Evolutionary conservation across 768 basidiomycete species (phyloP).

Genomic region (Sutorius australiensis): DNA sequence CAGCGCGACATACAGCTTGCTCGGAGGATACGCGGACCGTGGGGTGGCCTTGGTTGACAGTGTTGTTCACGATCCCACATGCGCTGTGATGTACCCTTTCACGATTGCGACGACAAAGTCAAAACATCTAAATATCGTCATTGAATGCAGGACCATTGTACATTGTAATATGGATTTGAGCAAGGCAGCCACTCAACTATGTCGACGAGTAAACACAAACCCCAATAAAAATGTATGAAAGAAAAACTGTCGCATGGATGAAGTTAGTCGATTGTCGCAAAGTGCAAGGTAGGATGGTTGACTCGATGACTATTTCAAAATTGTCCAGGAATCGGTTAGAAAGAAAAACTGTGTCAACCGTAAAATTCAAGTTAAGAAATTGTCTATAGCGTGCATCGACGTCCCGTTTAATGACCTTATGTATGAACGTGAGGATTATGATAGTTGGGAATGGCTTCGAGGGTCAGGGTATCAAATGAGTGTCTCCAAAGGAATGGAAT

Average conservation of each 20-base stretch:
- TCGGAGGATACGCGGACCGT: slow-evolving; percentile 88
- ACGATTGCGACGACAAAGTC: neutral
- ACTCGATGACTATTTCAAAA: slow-evolving; percentile 9
- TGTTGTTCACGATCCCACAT: neutral
- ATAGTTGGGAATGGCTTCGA: slow-evolving; percentile 14
- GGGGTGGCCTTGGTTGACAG: slow-evolving; percentile 64
- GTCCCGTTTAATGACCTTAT: slow-evolving; percentile 8
- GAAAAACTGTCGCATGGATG: slow-evolving; percentile 8
- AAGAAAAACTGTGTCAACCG: slow-evolving; percentile 2
- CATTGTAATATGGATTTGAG: slow-evolving; percentile 25
- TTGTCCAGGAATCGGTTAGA: slow-evolving; percentile 16
- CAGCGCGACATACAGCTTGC: slow-evolving; percentile 96
- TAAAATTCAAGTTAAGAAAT: slow-evolving; percentile 21
- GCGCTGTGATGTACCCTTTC: neutral
- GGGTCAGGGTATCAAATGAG: slow-evolving; percentile 28
- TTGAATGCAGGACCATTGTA: slow-evolving; percentile 15
- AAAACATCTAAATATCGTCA: neutral
- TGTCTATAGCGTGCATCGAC: slow-evolving; percentile 22
- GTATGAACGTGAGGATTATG: slow-evolving; percentile 17
- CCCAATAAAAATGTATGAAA: slow-evolving; percentile 9
- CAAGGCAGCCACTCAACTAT: slow-evolving; percentile 4
- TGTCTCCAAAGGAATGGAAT: slow-evolving; percentile 20
- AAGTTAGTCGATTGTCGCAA: slow-evolving; percentile 14
- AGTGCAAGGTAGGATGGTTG: slow-evolving; percentile 7
- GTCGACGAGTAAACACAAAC: slow-evolving; percentile 11